phyloP scores from a whole-genome alignment of 2,329 filamentous ascomycete species.

The Parastagonospora nodorum region DNA sequence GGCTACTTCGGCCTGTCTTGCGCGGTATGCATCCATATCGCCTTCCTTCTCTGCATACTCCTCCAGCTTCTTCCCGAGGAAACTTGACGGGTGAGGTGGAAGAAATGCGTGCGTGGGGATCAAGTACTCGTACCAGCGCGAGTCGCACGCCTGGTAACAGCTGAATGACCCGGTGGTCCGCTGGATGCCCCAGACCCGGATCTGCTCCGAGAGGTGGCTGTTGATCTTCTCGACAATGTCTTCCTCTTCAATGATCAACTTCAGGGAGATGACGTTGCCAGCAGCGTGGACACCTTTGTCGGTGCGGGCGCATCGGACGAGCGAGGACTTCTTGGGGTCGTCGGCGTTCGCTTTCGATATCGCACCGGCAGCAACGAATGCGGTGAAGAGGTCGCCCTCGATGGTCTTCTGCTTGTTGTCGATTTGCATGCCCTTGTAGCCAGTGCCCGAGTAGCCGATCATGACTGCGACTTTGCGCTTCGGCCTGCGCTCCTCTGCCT shows the following conservation, averaged over 20 bases:
- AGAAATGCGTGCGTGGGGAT: slow-evolving; percentile 92
- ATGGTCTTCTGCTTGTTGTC: slow-evolving; percentile 81
- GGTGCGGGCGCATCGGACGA: slow-evolving; percentile 91
- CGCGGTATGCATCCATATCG: slow-evolving; percentile 69
- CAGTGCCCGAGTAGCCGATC: slow-evolving; percentile 93
- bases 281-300: slow-evolving; percentile 98
- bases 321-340: slow-evolving; percentile 93
- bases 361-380: slow-evolving; percentile 87
- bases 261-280: slow-evolving; percentile 92
- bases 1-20: slow-evolving; percentile 75
- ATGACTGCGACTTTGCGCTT: slow-evolving; percentile 97
- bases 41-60: slow-evolving; percentile 75
- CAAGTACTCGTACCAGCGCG: slow-evolving; percentile 95
- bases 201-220: slow-evolving; percentile 79
- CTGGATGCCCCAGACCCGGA: slow-evolving; percentile 92
- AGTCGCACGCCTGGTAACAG: slow-evolving; percentile 93
- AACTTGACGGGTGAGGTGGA: slow-evolving; percentile 88
- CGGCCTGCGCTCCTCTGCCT: slow-evolving; percentile 80
- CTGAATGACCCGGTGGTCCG: slow-evolving; percentile 89
- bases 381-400: slow-evolving; percentile 91
- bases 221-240: slow-evolving; percentile 93
- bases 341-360: slow-evolving; percentile 97
- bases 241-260: slow-evolving; percentile 91
- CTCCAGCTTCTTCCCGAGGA: slow-evolving; percentile 80
- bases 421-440: slow-evolving; percentile 97